Evolutionary conservation across 768 basidiomycete species (phyloP), one percentile per base, ranked within the genome.

Genomic region (Mrakia blollopis): DNA sequence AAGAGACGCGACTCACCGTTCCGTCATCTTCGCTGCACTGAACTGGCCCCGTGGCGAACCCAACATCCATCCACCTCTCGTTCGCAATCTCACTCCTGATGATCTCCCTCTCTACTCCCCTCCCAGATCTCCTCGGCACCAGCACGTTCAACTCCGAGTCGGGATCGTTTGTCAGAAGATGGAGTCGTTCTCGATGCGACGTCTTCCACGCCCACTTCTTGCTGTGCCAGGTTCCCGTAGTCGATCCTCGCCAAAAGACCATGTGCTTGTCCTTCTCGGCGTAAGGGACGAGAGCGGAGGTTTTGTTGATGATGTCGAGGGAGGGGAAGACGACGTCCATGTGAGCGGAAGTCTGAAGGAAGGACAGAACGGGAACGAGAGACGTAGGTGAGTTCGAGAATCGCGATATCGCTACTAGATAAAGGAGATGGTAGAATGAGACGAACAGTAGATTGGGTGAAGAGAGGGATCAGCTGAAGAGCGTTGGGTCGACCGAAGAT

Each of bases 181-280:
- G n/a, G 3, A 77, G 63, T 21, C 76, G 60, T 37, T 72, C 71
- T 9, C 76, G 70, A 28, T 77, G 76, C 52, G 44, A 52, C 21
- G 23, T 39, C 44, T 41, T 72, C 76, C 76, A 77, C 0, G 61
- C 50, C 60, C 35, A 44, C 35, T 65, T 23, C 61, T 73, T 67
- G 10, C 39, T 39, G 61, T 77, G 76, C 71, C 60, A 72, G n/a
- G 65, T 30, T 28, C 76, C 76, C 0, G 76, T 77, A 37, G 76
- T 73, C 3, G n/a, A 44, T 30, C 76, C 76, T 50, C 76, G 16
- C 76, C 76, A 77, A 71, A 77, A 65, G 32, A 77, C n/a, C 65
- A 61, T 50, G 35, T 77, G 61, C 44, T 72, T 41, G 47, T 71
- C 60, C 54, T 77, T 77, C 28, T 65, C 44, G 18, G 63, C 44